A percentile compares a stretch with the other conserved stretches of the same genome.
Evolutionary conservation across 129 eudicot genomes (phyloP).

Genomic region (Flaveria linearis): DNA sequence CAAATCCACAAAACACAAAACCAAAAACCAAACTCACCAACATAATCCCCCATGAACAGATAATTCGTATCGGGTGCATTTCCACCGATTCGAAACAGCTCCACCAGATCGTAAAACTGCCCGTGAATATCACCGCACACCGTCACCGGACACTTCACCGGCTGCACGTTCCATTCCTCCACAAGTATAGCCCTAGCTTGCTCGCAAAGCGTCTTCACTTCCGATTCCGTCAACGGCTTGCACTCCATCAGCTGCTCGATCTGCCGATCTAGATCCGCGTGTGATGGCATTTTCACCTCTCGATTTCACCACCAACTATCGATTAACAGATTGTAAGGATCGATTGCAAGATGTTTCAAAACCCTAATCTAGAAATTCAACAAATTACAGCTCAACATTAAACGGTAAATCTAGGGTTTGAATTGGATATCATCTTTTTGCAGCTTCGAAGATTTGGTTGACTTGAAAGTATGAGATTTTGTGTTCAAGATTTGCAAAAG

Average conservation of each 20-base stretch:
- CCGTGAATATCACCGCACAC: conserved; percentile 45
- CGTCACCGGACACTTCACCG: conserved; percentile 65
- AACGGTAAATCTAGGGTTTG: conserved; percentile 15
- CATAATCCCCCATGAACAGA: conserved; percentile 91
- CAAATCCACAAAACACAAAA: too few relatives aligned
- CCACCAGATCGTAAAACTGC: conserved; percentile 43
- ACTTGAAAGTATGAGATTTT: neutral
- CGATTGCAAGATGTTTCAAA: neutral
- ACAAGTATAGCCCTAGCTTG: conserved; percentile 76
- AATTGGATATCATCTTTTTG: neutral
- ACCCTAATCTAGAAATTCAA: neutral
- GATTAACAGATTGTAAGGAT: neutral
- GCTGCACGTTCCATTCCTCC: conserved; percentile 85
- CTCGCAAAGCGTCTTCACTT: conserved; percentile 68
- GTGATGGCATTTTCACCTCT: conserved; percentile 47
- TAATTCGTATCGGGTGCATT: conserved; percentile 77
- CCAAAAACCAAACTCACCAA: conserved; percentile 44
- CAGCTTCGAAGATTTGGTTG: neutral
- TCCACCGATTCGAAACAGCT: conserved; percentile 70
- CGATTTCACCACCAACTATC: neutral
- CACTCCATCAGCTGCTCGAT: conserved; percentile 71
- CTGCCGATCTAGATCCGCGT: conserved; percentile 68
- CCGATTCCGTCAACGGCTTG: conserved; percentile 74
- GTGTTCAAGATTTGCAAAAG: too few relatives aligned
- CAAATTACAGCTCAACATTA: neutral